These are phyloP conservation scores for Penicillium expansum DNA, from an alignment of 2,329 filamentous ascomycete species.

Conservation along the genomic window DNA sequence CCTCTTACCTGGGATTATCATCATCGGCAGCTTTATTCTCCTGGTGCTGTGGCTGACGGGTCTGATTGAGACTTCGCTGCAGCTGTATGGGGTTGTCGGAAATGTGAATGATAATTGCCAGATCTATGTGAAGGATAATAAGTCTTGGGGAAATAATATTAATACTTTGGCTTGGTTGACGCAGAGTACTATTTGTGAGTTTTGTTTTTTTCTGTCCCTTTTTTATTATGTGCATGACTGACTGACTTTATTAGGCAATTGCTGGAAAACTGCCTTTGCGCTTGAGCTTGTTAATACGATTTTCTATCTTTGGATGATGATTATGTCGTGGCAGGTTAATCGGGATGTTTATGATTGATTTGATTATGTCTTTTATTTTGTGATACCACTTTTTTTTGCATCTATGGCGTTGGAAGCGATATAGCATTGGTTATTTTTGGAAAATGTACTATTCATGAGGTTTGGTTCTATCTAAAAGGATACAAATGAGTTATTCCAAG, in stretches of 20 bases:
- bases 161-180: conserved; percentile 62
- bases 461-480: not conserved
- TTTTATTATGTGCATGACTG: not conserved
- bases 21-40: conserved; percentile 60
- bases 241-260: conserved; percentile 47
- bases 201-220: not conserved
- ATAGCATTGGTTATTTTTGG: not conserved
- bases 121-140: conserved; percentile 52
- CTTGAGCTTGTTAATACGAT: conserved; percentile 63
- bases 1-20: conserved; percentile 58
- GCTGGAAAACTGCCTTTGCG: conserved; percentile 62
- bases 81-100: conserved; percentile 56
- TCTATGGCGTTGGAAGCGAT: conserved; percentile 7
- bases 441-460: not conserved
- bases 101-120: conserved; percentile 61
- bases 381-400: conserved; percentile 9
- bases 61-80: conserved; percentile 61
- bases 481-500: not conserved
- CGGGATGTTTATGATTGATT: conserved; percentile 31
- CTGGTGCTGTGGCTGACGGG: conserved; percentile 61
- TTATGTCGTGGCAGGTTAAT: conserved; percentile 58
- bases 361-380: not conserved
- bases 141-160: conserved; percentile 48
- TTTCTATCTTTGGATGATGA: conserved; percentile 66
- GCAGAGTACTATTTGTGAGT: conserved; percentile 61